Base-by-base conservation (phyloP, 2,329 filamentous ascomycete species). In the Pseudohalonectria lignicola region DNA sequence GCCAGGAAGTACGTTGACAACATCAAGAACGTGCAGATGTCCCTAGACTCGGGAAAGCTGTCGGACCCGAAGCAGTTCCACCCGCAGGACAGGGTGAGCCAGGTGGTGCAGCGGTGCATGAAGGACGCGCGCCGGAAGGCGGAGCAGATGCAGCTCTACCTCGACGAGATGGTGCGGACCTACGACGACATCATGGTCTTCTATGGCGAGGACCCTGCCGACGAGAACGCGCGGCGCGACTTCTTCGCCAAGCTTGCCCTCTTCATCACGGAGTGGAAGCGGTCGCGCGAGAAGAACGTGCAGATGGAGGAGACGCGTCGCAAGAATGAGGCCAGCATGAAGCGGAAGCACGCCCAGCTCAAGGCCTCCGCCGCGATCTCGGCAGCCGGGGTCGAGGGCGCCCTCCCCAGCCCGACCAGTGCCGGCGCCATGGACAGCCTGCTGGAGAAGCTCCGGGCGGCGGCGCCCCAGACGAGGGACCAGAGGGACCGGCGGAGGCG, bases 41-140 rank as follows among this genome's bases (percentile, higher is more conserved):
- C 86, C 18, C 74, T 98, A 36, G 92, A 98, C 60, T 82, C 80
- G 25, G 92, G 92, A 50, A 96, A 94, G 57, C 67, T 98, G 45
- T 94, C 86, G 55, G 92, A 98, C 55, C 83, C 90, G 32, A 95
- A 92, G 69, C 93, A 90, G 52, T 98, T 98, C 70, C 92, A 98
- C 55, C 90, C 92, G 15, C 86, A 96, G 61, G 92, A 98, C 59
- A 85, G 92, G 43, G 88, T 96, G 31, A 83, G 82, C 45, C 85
- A 93, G 60, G 73, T 96, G 25, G 88, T 94, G 39, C 86, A 94
- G 61, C 74, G 90, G 37, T 81, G 75, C 47, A 96, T 98, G 90
- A 96, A 95, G 66, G 92, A 98, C 48, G 92, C 92, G 16, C 71
- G 92, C 44, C 76, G 90, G 51, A 98, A 96, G 67, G 87, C 92